These are phyloP conservation scores for Hortaea sp. DNA, from an alignment of 2,329 filamentous ascomycete species.

Conservation along the genomic window DNA sequence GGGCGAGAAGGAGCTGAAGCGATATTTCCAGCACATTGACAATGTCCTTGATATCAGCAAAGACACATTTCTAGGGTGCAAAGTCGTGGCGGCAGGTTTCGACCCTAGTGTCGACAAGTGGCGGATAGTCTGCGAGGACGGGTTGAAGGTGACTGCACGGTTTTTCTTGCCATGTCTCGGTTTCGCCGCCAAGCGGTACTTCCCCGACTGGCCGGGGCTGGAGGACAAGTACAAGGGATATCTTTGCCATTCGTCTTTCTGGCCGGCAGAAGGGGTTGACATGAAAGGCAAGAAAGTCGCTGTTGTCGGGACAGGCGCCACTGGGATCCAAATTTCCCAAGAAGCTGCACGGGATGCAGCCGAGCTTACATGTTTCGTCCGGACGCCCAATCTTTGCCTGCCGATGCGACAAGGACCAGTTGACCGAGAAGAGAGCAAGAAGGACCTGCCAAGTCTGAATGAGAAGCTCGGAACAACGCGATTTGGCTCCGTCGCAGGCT, in stretches of 20 bases:
- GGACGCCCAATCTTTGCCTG: conserved; percentile 56
- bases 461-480: conserved; percentile 31
- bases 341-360: conserved; percentile 17
- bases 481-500: conserved; percentile 9
- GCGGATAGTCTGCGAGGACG: conserved; percentile 35
- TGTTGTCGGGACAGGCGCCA: conserved; percentile 33
- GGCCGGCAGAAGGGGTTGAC: conserved; percentile 26
- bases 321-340: conserved; percentile 26
- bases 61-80: conserved; percentile 47
- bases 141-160: conserved; percentile 7
- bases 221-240: conserved; percentile 30
- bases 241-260: conserved; percentile 31
- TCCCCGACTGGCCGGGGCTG: conserved; percentile 27
- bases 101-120: conserved; percentile 34
- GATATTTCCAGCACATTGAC: conserved; percentile 54
- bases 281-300: conserved; percentile 29
- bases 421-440: conserved; percentile 32
- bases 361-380: conserved; percentile 51
- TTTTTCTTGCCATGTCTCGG: conserved; percentile 32
- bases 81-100: conserved; percentile 44
- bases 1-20: conserved; percentile 7
- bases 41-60: conserved; percentile 46
- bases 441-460: conserved; percentile 6
- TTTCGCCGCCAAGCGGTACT: conserved; percentile 28
- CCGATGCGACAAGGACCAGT: conserved; percentile 55